Conservation (phyloP, 2,329 filamentous ascomycete genomes). For the Calycina marina region DNA sequence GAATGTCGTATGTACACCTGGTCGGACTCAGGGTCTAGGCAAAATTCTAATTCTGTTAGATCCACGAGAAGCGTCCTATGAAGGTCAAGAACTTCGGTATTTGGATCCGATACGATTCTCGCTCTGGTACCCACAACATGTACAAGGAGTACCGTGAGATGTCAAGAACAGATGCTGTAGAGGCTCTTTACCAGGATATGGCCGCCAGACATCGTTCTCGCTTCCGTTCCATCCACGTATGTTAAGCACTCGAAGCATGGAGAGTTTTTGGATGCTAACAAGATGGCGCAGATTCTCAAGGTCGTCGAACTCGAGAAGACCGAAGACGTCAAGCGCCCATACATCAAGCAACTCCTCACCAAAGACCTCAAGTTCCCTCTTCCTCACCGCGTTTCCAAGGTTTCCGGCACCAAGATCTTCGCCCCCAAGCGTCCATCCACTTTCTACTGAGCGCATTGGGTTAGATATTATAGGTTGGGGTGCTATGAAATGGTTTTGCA, state of each 20-base stretch:
- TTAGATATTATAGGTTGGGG: constrained; percentile 13
- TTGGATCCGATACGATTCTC: constrained; percentile 99
- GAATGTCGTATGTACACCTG: constrained; percentile 62
- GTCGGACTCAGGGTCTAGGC: constrained; percentile 1
- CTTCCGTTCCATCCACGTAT: constrained; percentile 97
- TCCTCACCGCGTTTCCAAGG: constrained; percentile 84
- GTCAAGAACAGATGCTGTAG: constrained; percentile 87
- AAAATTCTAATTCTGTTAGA: constrained; percentile 35
- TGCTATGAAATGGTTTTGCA: constrained; percentile 17
- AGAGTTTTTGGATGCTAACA: constrained; percentile 6
- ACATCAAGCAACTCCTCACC: constrained; percentile 95
- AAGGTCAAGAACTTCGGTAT: constrained; percentile 99
- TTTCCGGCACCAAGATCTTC: constrained; percentile 79
- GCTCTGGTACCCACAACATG: constrained; percentile 99
- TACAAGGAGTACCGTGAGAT: constrained; percentile 99
- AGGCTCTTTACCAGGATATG: constrained; percentile 99
- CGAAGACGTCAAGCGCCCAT: constrained; percentile 91
- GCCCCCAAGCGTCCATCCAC: constrained; percentile 85
- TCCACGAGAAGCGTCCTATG: constrained; percentile 95
- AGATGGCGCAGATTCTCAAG: constrained; percentile 69
- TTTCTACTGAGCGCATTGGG: constrained; percentile 54
- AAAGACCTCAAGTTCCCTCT: constrained; percentile 98
- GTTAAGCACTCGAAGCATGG: constrained; percentile 25
- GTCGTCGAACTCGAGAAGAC: constrained; percentile 94
- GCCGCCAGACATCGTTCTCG: constrained; percentile 94